Conservation (phyloP, 1,284 basidiomycete genomes). For the Ustilago curta region DNA sequence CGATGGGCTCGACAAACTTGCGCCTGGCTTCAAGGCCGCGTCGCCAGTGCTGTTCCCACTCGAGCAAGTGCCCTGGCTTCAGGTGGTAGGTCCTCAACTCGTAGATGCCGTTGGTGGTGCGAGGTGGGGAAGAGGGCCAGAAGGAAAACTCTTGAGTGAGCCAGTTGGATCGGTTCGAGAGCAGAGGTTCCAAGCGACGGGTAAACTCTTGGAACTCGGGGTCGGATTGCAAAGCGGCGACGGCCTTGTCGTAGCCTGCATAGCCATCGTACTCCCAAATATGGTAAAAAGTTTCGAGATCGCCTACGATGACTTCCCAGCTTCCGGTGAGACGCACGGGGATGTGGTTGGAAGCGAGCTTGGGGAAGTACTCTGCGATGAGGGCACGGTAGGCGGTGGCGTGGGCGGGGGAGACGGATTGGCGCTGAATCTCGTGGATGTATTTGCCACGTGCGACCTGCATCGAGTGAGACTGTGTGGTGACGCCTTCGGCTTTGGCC, state of each 20-base stretch:
- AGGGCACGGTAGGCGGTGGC: conserved; percentile 57
- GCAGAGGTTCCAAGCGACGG: conserved; percentile 31
- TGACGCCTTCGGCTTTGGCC: conserved; percentile 53
- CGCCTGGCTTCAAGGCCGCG: conserved; percentile 65
- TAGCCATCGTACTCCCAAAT: conserved; percentile 68
- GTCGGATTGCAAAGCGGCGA: conserved; percentile 35
- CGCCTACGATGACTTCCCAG: conserved; percentile 65
- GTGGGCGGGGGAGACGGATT: conserved; percentile 57
- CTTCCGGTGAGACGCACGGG: conserved; percentile 55
- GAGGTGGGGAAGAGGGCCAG: conserved; percentile 57
- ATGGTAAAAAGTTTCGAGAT: conserved; percentile 67
- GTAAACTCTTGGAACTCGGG: conserved; percentile 48
- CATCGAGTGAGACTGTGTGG: conserved; percentile 45
- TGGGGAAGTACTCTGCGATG: conserved; percentile 55
- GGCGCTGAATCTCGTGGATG: conserved; percentile 66
- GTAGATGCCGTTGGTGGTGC: conserved; percentile 52
- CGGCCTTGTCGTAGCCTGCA: conserved; percentile 60
- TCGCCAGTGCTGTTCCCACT: conserved; percentile 68
- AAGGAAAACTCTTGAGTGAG: conserved; percentile 67
- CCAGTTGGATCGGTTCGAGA: conserved; percentile 61
- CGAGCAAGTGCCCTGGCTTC: conserved; percentile 63
- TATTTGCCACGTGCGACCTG: conserved; percentile 61
- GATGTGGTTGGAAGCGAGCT: conserved; percentile 41
- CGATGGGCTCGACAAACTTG: conserved; percentile 65
- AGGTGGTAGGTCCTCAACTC: conserved; percentile 67